Base-by-base conservation (phyloP, 116 monocot genomes). In the Papilionanthe hybrid region DNA sequence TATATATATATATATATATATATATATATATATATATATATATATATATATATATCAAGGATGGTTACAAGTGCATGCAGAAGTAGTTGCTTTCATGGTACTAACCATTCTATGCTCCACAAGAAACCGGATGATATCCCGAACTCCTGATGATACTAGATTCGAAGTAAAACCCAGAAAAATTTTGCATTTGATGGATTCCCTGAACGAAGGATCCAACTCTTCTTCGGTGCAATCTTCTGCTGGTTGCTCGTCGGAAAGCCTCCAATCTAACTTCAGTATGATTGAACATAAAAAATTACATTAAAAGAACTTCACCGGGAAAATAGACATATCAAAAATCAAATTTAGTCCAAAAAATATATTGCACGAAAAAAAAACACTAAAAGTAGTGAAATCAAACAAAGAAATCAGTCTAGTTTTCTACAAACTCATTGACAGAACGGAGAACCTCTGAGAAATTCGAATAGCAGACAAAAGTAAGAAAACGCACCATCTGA, bases 121-220 rank as follows among this genome's bases (percentile, higher is more conserved):
- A 27, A 94, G 88, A 78, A 86, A 94, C 50, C 91, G 82, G 81
- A 92, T 85, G 25, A 82, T 84, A 73, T 91, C 94, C 60, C 94
- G 82, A 72, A 92, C 74, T 23, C 94, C 94, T 50, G 94, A 94
- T n/a, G 94, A 92, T 13, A 94, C 69, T 45, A 94, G 88, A 76
- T 94, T 94, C 5, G 94, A 94, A 67, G 94, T 92, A 55, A 94
- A 94, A 11, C 94, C 94, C 74, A 94, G 65, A 79, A 94, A 94
- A 7, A 92, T 88, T 68, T 94, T 94, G 88, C 94, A 94, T 55
- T 60, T 86, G 49, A 86, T 83, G 4, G 86, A 88, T 41, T 91
- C 87, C 73, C 89, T 86, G 63, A 77, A 87, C 7, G 79, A 69
- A 20, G 79, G 85, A 58, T 83, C 58, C 49, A 79, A 76, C 60